Evolutionary conservation across 2,329 filamentous ascomycete species (phyloP).

Genomic region (Diplodia seriata): DNA sequence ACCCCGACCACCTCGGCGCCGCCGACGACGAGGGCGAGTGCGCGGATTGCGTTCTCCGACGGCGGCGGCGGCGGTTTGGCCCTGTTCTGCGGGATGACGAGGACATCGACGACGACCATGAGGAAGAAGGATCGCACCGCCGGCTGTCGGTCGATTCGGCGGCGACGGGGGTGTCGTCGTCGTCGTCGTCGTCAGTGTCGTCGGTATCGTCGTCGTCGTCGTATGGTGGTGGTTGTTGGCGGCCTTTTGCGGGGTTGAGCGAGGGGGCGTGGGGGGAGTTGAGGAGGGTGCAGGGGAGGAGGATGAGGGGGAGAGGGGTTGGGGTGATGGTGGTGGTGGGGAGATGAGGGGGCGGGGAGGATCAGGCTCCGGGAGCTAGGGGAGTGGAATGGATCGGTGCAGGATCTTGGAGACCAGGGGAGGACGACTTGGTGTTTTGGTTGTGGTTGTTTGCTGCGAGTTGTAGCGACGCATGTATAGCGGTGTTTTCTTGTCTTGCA

Average conservation of each 20-base stretch:
- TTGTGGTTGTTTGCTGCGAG: no score
- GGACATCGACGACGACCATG: neutral
- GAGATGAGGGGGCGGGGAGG: no score
- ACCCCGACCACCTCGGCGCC: slow-evolving; percentile 1
- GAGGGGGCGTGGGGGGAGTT: neutral
- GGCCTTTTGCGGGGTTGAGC: neutral
- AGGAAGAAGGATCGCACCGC: no score
- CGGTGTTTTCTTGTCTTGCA: neutral
- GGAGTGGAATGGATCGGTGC: no score
- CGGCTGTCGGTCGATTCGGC: neutral
- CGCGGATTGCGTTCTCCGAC: neutral
- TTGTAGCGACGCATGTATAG: neutral
- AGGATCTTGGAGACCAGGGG: neutral
- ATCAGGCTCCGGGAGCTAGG: neutral
- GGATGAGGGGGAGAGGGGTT: neutral
- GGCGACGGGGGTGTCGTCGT: neutral
- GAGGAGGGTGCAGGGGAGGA: neutral
- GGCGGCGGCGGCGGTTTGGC: neutral
- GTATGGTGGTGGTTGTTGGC: neutral
- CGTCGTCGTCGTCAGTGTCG: neutral
- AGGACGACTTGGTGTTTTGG: no score
- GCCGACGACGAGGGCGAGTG: neutral
- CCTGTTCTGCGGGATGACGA: neutral
- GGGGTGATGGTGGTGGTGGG: neutral
- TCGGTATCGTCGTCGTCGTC: neutral